phyloP scores from a whole-genome alignment of 164 flowering plant genomes.

The Chimonanthus praecox region DNA sequence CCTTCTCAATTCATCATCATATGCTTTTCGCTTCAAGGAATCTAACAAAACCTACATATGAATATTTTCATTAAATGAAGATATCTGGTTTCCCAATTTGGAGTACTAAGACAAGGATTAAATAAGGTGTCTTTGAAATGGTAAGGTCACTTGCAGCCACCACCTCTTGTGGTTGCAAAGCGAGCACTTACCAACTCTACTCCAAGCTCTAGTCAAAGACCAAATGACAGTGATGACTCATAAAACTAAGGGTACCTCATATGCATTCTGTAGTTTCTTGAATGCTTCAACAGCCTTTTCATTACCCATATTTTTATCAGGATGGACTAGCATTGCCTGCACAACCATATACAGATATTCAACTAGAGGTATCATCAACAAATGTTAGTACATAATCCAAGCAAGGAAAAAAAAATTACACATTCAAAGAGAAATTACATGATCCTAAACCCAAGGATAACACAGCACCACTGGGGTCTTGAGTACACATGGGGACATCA shows the following conservation, averaged over 20 bases:
- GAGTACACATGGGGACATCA: neutral
- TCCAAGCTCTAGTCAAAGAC: neutral
- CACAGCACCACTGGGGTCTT: neutral
- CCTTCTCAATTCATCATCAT: constrained; percentile 88
- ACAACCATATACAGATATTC: constrained; percentile 6
- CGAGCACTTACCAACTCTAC: too few species aligned
- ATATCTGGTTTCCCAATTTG: neutral
- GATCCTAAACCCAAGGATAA: neutral
- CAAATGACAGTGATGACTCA: neutral
- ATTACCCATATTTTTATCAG: constrained; percentile 98
- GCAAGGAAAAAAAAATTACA: neutral
- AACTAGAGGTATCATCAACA: neutral
- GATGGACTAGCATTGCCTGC: constrained; percentile 99
- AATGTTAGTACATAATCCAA: neutral
- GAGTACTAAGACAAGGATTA: neutral
- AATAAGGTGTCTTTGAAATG: neutral
- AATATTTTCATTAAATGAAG: constrained; percentile 1
- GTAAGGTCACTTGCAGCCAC: too few species aligned
- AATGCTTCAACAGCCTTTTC: constrained; percentile 99
- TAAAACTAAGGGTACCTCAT: constrained; percentile 52
- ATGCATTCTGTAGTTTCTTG: constrained; percentile 98
- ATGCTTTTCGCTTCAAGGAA: constrained; percentile 72
- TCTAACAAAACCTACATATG: constrained; percentile 68
- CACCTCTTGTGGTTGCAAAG: too few species aligned
- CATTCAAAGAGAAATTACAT: neutral